Percentiles rank a stretch among this genome's conserved stretches.
Evolutionary conservation across 495 filamentous ascomycete species (phyloP).

Genomic region (Penicillium chermesinum): DNA sequence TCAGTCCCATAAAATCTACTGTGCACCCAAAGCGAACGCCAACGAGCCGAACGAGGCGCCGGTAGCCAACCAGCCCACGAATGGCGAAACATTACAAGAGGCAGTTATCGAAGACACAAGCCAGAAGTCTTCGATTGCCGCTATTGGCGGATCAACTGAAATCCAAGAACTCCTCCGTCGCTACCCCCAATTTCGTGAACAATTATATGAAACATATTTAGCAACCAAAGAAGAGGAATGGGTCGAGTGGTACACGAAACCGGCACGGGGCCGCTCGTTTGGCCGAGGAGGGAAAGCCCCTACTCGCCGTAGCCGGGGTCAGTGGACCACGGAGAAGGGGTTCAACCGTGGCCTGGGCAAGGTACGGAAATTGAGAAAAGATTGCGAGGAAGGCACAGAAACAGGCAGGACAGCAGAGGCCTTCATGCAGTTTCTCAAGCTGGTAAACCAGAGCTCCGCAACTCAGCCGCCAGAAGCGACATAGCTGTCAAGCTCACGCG

Average conservation of each 20-base stretch:
- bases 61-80: constrained; percentile 2
- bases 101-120: background rate
- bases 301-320: constrained; percentile 32
- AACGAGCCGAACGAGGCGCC: constrained; percentile 29
- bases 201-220: constrained; percentile 49
- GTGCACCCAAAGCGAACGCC: constrained; percentile 32
- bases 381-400: constrained; percentile 36
- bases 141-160: constrained; percentile 34
- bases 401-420: constrained; percentile 32
- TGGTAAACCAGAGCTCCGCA: constrained; percentile 27
- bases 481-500: background rate
- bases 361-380: constrained; percentile 35
- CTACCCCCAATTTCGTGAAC: constrained; percentile 47
- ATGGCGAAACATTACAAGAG: constrained; percentile 9
- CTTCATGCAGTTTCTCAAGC: constrained; percentile 37
- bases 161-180: constrained; percentile 47
- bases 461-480: constrained; percentile 1
- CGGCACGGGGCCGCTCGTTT: constrained; percentile 23
- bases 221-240: constrained; percentile 46
- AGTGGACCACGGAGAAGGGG: constrained; percentile 44
- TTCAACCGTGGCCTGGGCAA: constrained; percentile 41
- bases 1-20: constrained; percentile 55
- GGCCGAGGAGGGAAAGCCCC: constrained; percentile 39
- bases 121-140: constrained; percentile 5
- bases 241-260: constrained; percentile 27